A percentile compares a stretch with the other conserved stretches of the same genome.
phyloP scores from a whole-genome alignment of 192 early-diverging fungal genomes.

The Rhizoclosmatium sp. region DNA sequence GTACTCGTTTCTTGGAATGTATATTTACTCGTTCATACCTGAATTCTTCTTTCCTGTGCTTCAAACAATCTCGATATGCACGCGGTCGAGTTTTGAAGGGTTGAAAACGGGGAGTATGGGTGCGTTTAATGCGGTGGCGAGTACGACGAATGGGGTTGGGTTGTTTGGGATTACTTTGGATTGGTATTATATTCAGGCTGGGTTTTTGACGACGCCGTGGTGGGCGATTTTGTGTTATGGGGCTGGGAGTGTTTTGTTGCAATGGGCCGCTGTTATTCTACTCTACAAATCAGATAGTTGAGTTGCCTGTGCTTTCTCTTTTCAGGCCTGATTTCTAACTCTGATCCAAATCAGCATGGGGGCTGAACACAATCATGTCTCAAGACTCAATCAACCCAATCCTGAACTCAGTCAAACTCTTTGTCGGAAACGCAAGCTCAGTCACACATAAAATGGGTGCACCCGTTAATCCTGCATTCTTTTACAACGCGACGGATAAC shows the following conservation, averaged over 20 bases:
- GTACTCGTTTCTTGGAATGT: conserved; percentile 24
- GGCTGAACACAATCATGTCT: not conserved
- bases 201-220: not conserved
- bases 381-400: conserved; percentile 3
- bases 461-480: conserved; percentile 1
- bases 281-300: conserved; percentile 6
- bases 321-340: conserved; percentile 16
- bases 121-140: conserved; percentile 9
- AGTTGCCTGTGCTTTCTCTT: conserved; percentile 3
- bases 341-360: not conserved
- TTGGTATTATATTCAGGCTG: conserved; percentile 7
- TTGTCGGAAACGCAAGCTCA: conserved; percentile 14
- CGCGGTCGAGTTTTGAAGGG: not conserved
- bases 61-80: conserved; percentile 27
- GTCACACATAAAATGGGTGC: not conserved
- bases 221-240: not conserved
- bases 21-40: conserved; percentile 17
- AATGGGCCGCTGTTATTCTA: conserved; percentile 14
- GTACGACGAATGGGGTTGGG: conserved; percentile 24
- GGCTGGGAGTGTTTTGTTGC: conserved; percentile 3
- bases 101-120: not conserved
- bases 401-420: conserved; percentile 2
- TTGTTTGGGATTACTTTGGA: conserved; percentile 33
- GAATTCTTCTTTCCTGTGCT: conserved; percentile 20
- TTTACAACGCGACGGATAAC: conserved; percentile 29